These are phyloP conservation scores for Hemerocallis citrina DNA, from an alignment of 106 monocot species.

Conservation along the genomic window DNA sequence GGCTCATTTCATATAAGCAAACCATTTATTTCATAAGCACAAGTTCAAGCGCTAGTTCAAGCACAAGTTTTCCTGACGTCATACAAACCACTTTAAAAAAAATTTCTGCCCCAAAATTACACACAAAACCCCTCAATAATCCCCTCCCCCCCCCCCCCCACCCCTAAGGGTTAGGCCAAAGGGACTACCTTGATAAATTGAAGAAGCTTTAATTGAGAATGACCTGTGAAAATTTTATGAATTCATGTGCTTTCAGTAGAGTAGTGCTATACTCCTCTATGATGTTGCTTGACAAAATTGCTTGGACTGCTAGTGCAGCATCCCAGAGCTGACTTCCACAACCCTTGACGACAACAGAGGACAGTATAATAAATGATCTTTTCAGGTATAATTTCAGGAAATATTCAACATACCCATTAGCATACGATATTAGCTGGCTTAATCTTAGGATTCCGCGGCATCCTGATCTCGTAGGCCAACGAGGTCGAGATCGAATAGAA, in stretches of 20 bases:
- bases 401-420: not conserved
- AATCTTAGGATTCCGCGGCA: not conserved
- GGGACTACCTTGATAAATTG: too few relatives aligned
- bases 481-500: too few relatives aligned
- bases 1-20: too few relatives aligned
- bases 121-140: too few relatives aligned
- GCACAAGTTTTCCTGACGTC: too few relatives aligned
- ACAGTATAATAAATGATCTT: not conserved
- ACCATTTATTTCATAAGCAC: too few relatives aligned
- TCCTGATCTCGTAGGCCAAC: too few relatives aligned
- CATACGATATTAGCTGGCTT: not conserved
- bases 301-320: constrained; percentile 43
- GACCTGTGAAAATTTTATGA: constrained; percentile 50
- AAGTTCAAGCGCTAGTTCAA: too few relatives aligned
- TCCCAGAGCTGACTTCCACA: constrained; percentile 57
- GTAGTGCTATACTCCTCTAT: constrained; percentile 27
- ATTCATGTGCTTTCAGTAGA: constrained; percentile 42
- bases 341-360: constrained; percentile 4
- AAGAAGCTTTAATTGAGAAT: not conserved
- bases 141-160: too few relatives aligned
- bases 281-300: constrained; percentile 35
- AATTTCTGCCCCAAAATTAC: too few relatives aligned
- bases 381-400: not conserved
- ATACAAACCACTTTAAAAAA: too few relatives aligned
- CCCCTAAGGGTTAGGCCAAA: too few relatives aligned